Evolutionary conservation across 257 asterid genomes (phyloP).

Genomic region (Gardenia jasminoides): DNA sequence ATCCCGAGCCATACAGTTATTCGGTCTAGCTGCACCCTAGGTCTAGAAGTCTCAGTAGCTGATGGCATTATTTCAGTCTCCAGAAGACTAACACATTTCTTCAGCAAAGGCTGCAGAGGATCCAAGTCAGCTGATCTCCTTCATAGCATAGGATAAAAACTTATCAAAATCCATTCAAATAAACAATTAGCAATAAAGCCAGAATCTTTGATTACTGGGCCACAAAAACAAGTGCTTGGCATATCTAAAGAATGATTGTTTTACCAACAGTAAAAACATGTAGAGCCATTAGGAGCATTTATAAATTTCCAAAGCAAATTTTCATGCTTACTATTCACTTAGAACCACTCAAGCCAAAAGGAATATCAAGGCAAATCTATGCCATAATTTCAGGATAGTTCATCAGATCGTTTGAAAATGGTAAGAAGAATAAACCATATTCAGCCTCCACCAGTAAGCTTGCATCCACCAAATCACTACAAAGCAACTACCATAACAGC

Average conservation of each 20-base stretch:
- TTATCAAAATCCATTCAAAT: conserved; percentile 8
- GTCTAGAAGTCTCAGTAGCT: conserved; percentile 54
- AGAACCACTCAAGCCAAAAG: not conserved
- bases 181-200: not conserved
- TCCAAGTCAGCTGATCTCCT: conserved; percentile 78
- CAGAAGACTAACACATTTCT: conserved; percentile 69
- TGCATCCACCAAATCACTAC: not conserved
- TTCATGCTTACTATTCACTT: not conserved
- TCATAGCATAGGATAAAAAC: conserved; percentile 23
- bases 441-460: not conserved
- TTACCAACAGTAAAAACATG: not conserved
- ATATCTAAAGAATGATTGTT: not conserved
- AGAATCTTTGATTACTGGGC: not conserved
- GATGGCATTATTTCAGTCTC: conserved; percentile 58
- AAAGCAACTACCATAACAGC: not conserved
- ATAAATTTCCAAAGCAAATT: not conserved
- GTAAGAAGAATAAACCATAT: not conserved
- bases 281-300: not conserved
- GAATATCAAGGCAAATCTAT: not conserved
- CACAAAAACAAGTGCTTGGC: not conserved
- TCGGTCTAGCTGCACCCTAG: conserved; percentile 86
- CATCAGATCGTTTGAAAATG: not conserved
- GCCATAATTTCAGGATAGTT: not conserved
- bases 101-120: conserved; percentile 82
- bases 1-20: conserved; percentile 96